Conservation (phyloP, 2,329 filamentous ascomycete species). For the Fusarium multiceps region DNA sequence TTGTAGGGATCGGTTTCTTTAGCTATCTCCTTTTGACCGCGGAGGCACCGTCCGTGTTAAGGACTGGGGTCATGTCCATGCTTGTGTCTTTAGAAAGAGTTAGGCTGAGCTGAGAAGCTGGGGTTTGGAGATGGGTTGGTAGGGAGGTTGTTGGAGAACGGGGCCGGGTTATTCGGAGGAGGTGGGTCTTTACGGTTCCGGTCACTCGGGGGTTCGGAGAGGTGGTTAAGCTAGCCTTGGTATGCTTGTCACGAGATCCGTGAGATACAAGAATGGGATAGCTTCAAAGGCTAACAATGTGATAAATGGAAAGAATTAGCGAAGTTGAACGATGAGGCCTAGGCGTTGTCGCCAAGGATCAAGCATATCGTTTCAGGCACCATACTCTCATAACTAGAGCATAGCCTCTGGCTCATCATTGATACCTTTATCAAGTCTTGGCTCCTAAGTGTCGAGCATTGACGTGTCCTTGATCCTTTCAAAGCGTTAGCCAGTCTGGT, state of each 20-base stretch:
- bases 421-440: background rate
- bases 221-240: background rate
- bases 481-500: background rate
- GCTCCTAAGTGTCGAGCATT: background rate
- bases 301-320: background rate
- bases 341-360: background rate
- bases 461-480: background rate
- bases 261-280: background rate
- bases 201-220: conserved; percentile 4
- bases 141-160: background rate
- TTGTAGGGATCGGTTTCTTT: conserved; percentile 25
- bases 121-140: background rate
- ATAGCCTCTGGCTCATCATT: background rate
- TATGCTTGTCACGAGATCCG: background rate
- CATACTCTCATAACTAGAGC: background rate
- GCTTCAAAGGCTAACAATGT: background rate
- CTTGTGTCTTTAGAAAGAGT: background rate
- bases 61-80: background rate
- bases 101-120: background rate
- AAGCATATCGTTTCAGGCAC: background rate
- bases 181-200: conserved; percentile 10
- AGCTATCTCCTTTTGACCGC: conserved; percentile 2
- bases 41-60: background rate
- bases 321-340: background rate
- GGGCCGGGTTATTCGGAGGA: conserved; percentile 1